phyloP scores from a whole-genome alignment of 2,329 filamentous ascomycete genomes.

The Hymenoscyphus fraxineus region DNA sequence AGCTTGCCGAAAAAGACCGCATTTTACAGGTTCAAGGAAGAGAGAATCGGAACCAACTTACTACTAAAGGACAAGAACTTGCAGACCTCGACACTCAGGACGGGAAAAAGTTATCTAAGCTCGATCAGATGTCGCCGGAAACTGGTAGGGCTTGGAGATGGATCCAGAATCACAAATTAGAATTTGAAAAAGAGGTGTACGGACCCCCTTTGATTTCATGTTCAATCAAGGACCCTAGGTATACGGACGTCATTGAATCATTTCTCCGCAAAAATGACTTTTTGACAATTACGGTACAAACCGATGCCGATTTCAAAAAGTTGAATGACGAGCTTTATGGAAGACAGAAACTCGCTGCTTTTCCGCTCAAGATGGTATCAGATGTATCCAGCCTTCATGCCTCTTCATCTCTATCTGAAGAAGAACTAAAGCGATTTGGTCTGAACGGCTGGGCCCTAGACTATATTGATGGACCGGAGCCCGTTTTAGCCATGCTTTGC shows the following conservation, averaged over 20 bases:
- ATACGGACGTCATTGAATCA: conserved; percentile 57
- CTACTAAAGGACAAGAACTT: conserved; percentile 46
- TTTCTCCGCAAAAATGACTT: conserved; percentile 52
- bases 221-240: conserved; percentile 55
- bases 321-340: conserved; percentile 64
- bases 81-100: conserved; percentile 65
- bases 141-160: conserved; percentile 73
- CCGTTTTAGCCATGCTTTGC: conserved; percentile 86
- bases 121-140: conserved; percentile 59
- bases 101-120: conserved; percentile 67
- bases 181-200: conserved; percentile 60
- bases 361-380: conserved; percentile 64
- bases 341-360: conserved; percentile 61
- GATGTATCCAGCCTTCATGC: conserved; percentile 46
- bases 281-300: conserved; percentile 70
- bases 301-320: conserved; percentile 67
- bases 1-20: conserved; percentile 26
- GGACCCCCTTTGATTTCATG: conserved; percentile 64
- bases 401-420: conserved; percentile 49
- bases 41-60: conserved; percentile 39
- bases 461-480: conserved; percentile 72
- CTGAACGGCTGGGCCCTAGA: conserved; percentile 80
- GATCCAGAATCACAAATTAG: conserved; percentile 66
- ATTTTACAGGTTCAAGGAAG: conserved; percentile 39
- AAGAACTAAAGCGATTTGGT: conserved; percentile 56